These are phyloP conservation scores for Thuidium tamariscinum DNA, from an alignment of 225 moss, liverwort and hornwort genomes.

Conservation along the genomic window DNA sequence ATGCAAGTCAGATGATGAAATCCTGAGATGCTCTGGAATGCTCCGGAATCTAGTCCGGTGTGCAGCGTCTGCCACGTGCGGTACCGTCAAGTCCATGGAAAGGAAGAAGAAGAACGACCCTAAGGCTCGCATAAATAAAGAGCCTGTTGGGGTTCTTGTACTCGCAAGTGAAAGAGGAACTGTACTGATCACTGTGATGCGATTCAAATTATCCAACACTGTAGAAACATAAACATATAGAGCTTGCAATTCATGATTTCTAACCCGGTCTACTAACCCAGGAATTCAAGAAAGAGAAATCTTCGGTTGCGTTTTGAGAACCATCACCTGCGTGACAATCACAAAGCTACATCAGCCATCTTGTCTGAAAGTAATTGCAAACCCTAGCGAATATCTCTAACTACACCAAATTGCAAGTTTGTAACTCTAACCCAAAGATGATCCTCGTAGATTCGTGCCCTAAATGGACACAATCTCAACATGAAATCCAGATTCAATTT, in stretches of 20 bases:
- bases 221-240: neutral
- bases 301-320: neutral
- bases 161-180: neutral
- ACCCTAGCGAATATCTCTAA: neutral
- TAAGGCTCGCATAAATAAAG: neutral
- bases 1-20: neutral
- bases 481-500: neutral
- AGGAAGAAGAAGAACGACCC: neutral
- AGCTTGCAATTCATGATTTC: neutral
- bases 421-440: neutral
- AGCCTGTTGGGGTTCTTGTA: neutral
- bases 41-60: neutral
- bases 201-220: neutral
- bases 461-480: neutral
- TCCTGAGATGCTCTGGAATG: neutral
- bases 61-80: too few relatives aligned
- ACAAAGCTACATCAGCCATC: neutral
- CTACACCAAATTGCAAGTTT: neutral
- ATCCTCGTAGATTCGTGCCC: neutral
- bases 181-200: neutral
- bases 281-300: neutral
- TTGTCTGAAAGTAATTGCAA: neutral
- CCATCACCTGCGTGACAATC: neutral
- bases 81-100: neutral
- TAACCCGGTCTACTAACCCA: neutral